phyloP scores from a whole-genome alignment of 1,284 basidiomycete genomes.

The Ceratorhiza oryzae-sativae region DNA sequence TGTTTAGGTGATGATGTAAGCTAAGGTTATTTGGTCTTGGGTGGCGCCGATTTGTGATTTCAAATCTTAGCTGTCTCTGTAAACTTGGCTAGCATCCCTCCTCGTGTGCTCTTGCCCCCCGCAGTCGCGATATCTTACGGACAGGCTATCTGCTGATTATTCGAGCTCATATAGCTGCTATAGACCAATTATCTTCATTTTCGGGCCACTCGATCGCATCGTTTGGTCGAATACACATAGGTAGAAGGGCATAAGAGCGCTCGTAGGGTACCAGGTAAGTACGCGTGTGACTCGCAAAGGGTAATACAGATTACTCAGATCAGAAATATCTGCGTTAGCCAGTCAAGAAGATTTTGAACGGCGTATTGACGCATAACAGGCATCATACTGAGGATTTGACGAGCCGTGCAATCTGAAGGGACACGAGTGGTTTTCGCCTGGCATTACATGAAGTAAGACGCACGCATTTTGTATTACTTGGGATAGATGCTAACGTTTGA shows the following conservation, averaged over 20 bases:
- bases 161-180: no score
- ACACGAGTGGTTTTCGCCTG: slow-evolving; percentile 37
- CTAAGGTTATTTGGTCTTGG: slow-evolving; percentile 20
- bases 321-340: neutral
- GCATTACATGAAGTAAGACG: slow-evolving; percentile 36
- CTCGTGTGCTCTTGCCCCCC: neutral
- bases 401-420: slow-evolving; percentile 34
- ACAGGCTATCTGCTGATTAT: no score
- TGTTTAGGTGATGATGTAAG: slow-evolving; percentile 13
- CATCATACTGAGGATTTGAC: slow-evolving; percentile 8
- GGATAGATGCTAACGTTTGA: slow-evolving; percentile 1
- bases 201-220: neutral
- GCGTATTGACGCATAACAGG: neutral
- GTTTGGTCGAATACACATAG: neutral
- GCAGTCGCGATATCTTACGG: neutral
- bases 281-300: neutral
- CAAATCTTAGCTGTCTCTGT: slow-evolving; percentile 20
- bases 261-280: neutral
- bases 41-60: slow-evolving; percentile 26
- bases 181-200: neutral
- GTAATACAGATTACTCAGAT: neutral
- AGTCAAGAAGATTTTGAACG: neutral
- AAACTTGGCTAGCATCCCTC: slow-evolving; percentile 15
- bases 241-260: slow-evolving; percentile 9
- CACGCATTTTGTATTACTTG: neutral